Conservation (phyloP, 768 basidiomycete genomes). For the Exidia glandulosa region DNA sequence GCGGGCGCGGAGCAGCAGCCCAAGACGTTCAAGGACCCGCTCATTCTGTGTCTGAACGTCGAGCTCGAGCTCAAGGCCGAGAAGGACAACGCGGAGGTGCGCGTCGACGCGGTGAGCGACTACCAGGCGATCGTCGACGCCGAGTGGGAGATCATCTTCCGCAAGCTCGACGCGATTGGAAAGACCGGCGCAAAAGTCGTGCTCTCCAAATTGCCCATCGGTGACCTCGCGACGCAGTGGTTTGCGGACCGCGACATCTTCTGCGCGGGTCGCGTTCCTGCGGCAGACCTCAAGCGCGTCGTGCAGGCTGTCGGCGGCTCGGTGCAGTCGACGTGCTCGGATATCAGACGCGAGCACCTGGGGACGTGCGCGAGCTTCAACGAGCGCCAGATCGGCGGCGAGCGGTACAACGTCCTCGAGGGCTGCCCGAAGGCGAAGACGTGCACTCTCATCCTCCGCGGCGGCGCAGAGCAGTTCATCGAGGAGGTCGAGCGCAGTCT, state of each 20-base stretch:
- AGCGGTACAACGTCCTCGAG: slow-evolving; percentile 92
- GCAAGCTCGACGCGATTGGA: slow-evolving; percentile 91
- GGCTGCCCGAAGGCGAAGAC: slow-evolving; percentile 90
- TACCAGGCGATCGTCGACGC: slow-evolving; percentile 99
- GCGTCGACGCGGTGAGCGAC: slow-evolving; percentile 92
- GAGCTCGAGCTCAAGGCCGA: slow-evolving; percentile 98
- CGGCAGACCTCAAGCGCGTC: slow-evolving; percentile 83
- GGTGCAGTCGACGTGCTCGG: slow-evolving; percentile 90
- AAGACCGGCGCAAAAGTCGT: slow-evolving; percentile 96
- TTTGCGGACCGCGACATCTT: slow-evolving; percentile 98
- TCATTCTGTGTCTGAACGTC: slow-evolving; percentile 90
- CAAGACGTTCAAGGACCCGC: slow-evolving; percentile 79
- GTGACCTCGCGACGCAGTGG: slow-evolving; percentile 97
- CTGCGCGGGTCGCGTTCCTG: slow-evolving; percentile 91
- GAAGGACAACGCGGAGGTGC: slow-evolving; percentile 97
- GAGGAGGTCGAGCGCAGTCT: slow-evolving; percentile 95
- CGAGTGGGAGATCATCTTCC: slow-evolving; percentile 99
- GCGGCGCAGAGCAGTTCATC: slow-evolving; percentile 98
- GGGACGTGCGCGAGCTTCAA: slow-evolving; percentile 90
- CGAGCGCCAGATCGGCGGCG: slow-evolving; percentile 92
- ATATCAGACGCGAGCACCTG: slow-evolving; percentile 81
- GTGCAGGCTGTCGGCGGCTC: slow-evolving; percentile 94
- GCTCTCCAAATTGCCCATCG: slow-evolving; percentile 94
- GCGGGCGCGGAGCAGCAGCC: slow-evolving; percentile 99
- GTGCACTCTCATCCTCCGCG: slow-evolving; percentile 86